Percentiles rank a stretch among this genome's conserved stretches.
phyloP scores from a whole-genome alignment of 2,329 filamentous ascomycete species.

The Fusarium acutatum region DNA sequence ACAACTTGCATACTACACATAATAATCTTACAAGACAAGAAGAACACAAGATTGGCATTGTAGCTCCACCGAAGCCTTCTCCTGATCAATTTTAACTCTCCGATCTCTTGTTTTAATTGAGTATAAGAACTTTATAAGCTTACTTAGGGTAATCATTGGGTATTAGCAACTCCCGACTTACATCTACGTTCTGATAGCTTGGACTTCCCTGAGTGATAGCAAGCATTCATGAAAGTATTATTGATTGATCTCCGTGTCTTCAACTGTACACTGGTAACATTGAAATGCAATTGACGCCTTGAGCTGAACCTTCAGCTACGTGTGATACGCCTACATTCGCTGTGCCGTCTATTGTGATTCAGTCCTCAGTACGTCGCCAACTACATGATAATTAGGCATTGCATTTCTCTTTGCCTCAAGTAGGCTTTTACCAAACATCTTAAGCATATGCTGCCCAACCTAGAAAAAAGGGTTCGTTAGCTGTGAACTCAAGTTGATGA shows the following conservation, averaged over 20 bases:
- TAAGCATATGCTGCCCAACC: slow-evolving; percentile 59
- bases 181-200: background rate
- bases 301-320: background rate
- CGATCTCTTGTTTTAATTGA: background rate
- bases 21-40: background rate
- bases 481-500: background rate
- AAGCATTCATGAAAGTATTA: background rate
- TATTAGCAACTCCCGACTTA: background rate
- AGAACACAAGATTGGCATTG: background rate
- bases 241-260: background rate
- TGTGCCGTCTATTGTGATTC: background rate
- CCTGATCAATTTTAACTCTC: background rate
- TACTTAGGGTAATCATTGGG: background rate
- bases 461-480: slow-evolving; percentile 38
- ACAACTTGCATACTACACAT: background rate
- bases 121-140: background rate
- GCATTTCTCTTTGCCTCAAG: background rate
- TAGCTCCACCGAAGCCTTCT: background rate
- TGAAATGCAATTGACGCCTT: background rate
- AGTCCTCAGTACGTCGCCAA: background rate
- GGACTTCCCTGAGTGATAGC: background rate
- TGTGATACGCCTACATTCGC: background rate
- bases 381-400: background rate
- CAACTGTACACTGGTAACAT: background rate
- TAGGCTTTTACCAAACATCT: background rate